Base-by-base conservation (phyloP, 768 basidiomycete species). In the Cyclocybe aegerita region DNA sequence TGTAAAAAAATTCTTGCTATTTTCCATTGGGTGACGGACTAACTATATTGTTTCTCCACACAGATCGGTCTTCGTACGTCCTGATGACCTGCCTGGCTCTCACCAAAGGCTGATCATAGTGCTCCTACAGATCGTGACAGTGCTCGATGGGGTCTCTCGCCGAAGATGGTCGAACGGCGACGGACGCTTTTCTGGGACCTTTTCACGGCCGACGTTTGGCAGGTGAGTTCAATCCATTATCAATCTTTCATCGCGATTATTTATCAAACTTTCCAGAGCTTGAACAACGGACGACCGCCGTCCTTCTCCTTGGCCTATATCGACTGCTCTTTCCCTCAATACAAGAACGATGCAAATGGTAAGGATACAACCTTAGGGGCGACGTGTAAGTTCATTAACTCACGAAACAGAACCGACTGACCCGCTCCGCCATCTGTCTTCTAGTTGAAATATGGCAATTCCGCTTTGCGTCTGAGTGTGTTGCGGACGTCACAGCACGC, bases 111-210 rank as follows among this genome's bases (percentile, higher is more conserved):
- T 38, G 9, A 43, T 47, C 42, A 32, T 10, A 36, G 50, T 36
- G n/a, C 17, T 55, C 49, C 39, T 53, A 46, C 43, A 83, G 85
- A 87, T 62, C 81, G 86, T 41, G 86, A 88, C 54, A 83, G 82
- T 51, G 74, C 73, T 10, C 68, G 80, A 48, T 88, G 86, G 86
- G 78, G 73, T 2, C 66, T 90, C n/a, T 71, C 79, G 4, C 68
- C 77, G 1, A 81, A 81, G 60, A 77, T 82, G 56, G 82, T 89
- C 0, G 77, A 86, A 53, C 70, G 86, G 23, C 76, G 88, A 7
- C 78, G 87, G 3, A 70, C 83, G 31, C 68, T 88, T 8, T 90
- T 91, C 67, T 91, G 88, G 88, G 86, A 90, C 60, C 71, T 89
- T 8, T 90, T 88, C 55, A 74, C 84, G 15, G 81, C 83, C 0